Evolutionary conservation across 1,139 yeast genomes (phyloP).

Genomic region (Hansenula lynferdii): DNA sequence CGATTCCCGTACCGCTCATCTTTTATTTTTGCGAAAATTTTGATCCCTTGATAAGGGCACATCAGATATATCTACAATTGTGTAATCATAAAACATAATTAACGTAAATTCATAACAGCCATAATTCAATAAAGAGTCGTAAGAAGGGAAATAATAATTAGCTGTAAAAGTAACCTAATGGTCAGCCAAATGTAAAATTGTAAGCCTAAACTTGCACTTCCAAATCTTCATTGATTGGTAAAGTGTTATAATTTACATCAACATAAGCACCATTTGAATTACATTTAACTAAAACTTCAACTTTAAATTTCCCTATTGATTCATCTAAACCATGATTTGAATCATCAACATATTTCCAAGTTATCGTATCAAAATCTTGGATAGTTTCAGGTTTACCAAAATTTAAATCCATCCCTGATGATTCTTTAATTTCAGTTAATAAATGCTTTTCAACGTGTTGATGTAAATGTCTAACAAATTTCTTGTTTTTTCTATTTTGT

Average conservation of each 20-base stretch:
- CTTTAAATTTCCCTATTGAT: slow-evolving; percentile 42
- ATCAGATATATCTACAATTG: too few relatives aligned
- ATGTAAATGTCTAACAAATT: slow-evolving; percentile 68
- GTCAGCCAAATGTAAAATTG: too few relatives aligned
- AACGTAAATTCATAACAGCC: too few relatives aligned
- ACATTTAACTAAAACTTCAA: slow-evolving; percentile 53
- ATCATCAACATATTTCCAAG: slow-evolving; percentile 51
- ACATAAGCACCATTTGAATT: slow-evolving; percentile 57
- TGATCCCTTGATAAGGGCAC: too few relatives aligned
- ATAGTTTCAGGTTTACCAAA: slow-evolving; percentile 45
- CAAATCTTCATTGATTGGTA: slow-evolving; percentile 18
- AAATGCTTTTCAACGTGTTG: slow-evolving; percentile 73
- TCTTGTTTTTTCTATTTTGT: slow-evolving; percentile 64
- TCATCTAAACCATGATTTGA: slow-evolving; percentile 43
- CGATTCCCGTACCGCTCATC: slow-evolving; percentile 28
- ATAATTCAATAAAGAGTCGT: too few relatives aligned
- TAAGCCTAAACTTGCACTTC: neutral
- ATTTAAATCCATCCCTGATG: slow-evolving; percentile 54
- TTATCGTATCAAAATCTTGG: slow-evolving; percentile 40
- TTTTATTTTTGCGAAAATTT: slow-evolving; percentile 1
- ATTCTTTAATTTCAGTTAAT: slow-evolving; percentile 57
- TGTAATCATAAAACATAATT: too few relatives aligned
- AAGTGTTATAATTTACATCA: slow-evolving; percentile 51
- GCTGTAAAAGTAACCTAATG: too few relatives aligned
- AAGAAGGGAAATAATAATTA: too few relatives aligned